A percentile compares a stretch with the other conserved stretches of the same genome.
Conservation (phyloP, 2,329 filamentous ascomycete genomes). For the Xylariaceae sp. region DNA sequence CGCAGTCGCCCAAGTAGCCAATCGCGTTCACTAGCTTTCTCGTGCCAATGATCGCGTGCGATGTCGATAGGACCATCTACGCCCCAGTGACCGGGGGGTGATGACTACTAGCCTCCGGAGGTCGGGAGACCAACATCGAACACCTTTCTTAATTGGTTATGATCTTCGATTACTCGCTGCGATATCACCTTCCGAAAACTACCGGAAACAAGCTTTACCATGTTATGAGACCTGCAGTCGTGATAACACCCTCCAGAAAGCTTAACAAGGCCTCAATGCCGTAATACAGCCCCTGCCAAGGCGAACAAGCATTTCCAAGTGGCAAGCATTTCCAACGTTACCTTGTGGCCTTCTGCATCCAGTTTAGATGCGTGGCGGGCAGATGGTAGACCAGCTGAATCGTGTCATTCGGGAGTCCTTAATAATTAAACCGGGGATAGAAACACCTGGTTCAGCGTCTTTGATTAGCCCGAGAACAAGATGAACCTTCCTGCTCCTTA, state of each 20-base stretch:
- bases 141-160: constrained; percentile 5
- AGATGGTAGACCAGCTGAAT: not conserved
- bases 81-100: not conserved
- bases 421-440: too few species aligned
- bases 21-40: not conserved
- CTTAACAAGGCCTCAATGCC: constrained; percentile 9
- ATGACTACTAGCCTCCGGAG: too few species aligned
- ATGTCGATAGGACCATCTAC: constrained; percentile 1
- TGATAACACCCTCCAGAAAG: constrained; percentile 3
- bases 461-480: too few species aligned
- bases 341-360: constrained; percentile 6
- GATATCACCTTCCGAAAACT: constrained; percentile 8
- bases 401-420: constrained; percentile 2
- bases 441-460: too few species aligned
- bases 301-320: constrained; percentile 4
- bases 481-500: too few species aligned
- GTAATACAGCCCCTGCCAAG: constrained; percentile 4
- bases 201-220: constrained; percentile 5
- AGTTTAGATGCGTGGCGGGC: not conserved
- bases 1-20: not conserved
- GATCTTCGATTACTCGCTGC: not conserved
- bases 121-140: too few species aligned
- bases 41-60: not conserved
- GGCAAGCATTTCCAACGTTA: too few species aligned
- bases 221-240: not conserved